Evolutionary conservation across 2,329 filamentous ascomycete species (phyloP).

Genomic region (Pseudogymnoascus sp.): DNA sequence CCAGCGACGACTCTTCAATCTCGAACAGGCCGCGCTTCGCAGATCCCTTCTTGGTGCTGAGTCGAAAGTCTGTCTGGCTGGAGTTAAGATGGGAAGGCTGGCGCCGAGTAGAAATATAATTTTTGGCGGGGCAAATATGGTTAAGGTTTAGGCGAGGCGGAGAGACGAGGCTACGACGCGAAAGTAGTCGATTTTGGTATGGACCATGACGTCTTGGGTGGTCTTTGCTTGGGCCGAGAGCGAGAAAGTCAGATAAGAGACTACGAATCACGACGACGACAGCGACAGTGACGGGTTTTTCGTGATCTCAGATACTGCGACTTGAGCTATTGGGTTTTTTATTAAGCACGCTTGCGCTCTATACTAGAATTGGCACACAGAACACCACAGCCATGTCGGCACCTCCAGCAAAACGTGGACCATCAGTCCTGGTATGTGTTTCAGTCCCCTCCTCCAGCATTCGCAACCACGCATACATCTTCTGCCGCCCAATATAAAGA

Average conservation of each 20-base stretch:
- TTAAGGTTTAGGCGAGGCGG: conserved; percentile 34
- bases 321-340: neutral
- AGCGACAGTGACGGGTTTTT: neutral
- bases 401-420: conserved; percentile 43
- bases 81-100: conserved; percentile 10
- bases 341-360: neutral
- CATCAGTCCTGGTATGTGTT: conserved; percentile 52
- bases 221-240: neutral
- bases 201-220: conserved; percentile 1
- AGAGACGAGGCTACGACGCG: conserved; percentile 27
- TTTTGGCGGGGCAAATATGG: neutral
- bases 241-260: neutral
- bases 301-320: neutral
- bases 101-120: conserved; percentile 12
- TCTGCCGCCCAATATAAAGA: conserved; percentile 26
- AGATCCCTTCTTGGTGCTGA: neutral
- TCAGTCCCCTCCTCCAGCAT: conserved; percentile 10
- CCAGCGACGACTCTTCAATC: neutral
- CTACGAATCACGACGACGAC: neutral
- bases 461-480: conserved; percentile 16
- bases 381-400: conserved; percentile 4
- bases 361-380: neutral
- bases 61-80: neutral
- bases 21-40: neutral
- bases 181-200: neutral